Conservation (phyloP, 345 rosid genomes). For the Orychophragmus violaceus region DNA sequence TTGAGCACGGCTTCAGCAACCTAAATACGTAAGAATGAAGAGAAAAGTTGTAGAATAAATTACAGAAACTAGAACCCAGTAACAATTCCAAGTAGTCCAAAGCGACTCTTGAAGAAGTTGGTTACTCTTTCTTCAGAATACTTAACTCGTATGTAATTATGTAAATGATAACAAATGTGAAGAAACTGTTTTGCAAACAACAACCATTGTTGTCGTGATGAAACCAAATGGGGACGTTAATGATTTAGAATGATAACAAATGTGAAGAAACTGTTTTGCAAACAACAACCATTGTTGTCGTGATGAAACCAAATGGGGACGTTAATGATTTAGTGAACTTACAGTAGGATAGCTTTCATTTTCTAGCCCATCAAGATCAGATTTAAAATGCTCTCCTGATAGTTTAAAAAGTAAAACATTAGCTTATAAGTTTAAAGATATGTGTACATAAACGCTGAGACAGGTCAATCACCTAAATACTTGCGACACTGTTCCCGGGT, state of each 20-base stretch:
- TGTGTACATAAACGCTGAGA: slow-evolving; percentile 3
- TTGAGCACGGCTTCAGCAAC: slow-evolving; percentile 71
- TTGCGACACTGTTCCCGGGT: slow-evolving; percentile 69
- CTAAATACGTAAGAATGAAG: slow-evolving; percentile 32
- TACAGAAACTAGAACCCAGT: not conserved
- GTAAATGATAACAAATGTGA: not conserved
- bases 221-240: too few relatives aligned
- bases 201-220: too few relatives aligned
- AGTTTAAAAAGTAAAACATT: slow-evolving; percentile 8
- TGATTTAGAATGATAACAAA: not conserved
- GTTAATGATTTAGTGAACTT: slow-evolving; percentile 30
- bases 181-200: not conserved
- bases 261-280: not conserved
- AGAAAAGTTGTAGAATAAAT: not conserved
- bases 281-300: not conserved
- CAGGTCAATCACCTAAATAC: slow-evolving; percentile 55
- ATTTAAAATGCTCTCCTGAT: slow-evolving; percentile 77
- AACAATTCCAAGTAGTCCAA: not conserved
- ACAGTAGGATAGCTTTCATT: slow-evolving; percentile 45
- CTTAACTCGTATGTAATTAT: not conserved
- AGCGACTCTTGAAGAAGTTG: not conserved
- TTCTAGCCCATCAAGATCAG: slow-evolving; percentile 58
- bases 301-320: slow-evolving; percentile 6
- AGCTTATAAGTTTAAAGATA: slow-evolving; percentile 3
- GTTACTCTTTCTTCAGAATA: not conserved